phyloP scores from a whole-genome alignment of 176 grass and related monocot species.

The Hordeum marinum region DNA sequence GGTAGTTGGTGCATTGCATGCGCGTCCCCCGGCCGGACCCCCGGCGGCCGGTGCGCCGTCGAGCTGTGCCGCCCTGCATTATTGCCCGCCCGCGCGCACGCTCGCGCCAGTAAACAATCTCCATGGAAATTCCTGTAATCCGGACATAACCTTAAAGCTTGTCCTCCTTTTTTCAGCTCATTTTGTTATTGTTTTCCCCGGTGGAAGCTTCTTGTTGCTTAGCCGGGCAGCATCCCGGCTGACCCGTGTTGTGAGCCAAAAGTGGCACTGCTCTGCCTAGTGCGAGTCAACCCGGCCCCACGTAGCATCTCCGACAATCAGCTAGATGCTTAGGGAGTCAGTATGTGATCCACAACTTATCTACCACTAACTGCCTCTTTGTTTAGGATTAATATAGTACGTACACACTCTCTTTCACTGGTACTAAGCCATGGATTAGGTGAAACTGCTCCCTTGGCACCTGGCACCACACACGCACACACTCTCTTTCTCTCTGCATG shows the following conservation, averaged over 20 bases:
- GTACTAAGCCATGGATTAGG: slow-evolving; percentile 31
- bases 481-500: not conserved
- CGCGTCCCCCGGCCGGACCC: not conserved
- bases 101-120: too few species aligned
- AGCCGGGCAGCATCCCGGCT: not conserved
- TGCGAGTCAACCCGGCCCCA: not conserved
- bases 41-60: not conserved
- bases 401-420: not conserved
- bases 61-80: not conserved
- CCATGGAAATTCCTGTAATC: not conserved
- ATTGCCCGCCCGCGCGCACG: not conserved
- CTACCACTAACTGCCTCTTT: not conserved
- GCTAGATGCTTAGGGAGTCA: slow-evolving; percentile 25
- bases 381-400: not conserved
- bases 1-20: not conserved
- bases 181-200: not conserved
- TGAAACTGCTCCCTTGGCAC: slow-evolving; percentile 33
- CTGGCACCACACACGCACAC: not conserved
- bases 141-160: not conserved
- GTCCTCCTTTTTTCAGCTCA: not conserved
- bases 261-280: too few species aligned
- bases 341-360: slow-evolving; percentile 11
- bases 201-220: not conserved
- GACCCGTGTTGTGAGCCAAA: not conserved
- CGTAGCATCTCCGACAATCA: slow-evolving; percentile 17